These are phyloP conservation scores for Staphylotrichum tortipilum DNA, from an alignment of 495 filamentous ascomycete species.

Conservation along the genomic window DNA sequence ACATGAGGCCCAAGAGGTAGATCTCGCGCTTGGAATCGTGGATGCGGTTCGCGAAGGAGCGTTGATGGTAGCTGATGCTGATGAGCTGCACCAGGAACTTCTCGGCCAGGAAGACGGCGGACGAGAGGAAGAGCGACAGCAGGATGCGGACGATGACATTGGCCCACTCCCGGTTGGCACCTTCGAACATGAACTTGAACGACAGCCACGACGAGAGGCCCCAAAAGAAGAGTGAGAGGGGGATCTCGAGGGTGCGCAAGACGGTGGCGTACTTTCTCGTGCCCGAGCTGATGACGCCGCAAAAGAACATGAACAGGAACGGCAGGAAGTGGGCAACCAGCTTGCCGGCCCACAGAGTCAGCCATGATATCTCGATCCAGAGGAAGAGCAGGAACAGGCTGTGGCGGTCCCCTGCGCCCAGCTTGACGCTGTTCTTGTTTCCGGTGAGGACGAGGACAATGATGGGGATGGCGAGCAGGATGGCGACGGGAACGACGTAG, in stretches of 20 bases:
- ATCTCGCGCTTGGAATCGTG: conserved; percentile 81
- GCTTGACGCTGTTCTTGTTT: conserved; percentile 26
- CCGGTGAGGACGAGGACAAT: conserved; percentile 54
- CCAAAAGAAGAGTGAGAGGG: conserved; percentile 84
- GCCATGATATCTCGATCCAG: conserved; percentile 90
- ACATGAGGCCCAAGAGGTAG: conserved; percentile 68
- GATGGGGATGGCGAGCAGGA: conserved; percentile 71
- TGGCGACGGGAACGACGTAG: conserved; percentile 71
- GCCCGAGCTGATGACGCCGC: conserved; percentile 82
- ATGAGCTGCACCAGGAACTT: conserved; percentile 85
- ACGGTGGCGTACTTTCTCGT: conserved; percentile 88
- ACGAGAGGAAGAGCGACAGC: conserved; percentile 65
- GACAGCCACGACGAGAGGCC: conserved; percentile 67
- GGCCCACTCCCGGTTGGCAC: conserved; percentile 31
- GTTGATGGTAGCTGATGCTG: conserved; percentile 87
- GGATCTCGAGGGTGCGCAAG: conserved; percentile 69
- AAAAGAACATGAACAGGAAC: conserved; percentile 72
- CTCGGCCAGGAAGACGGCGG: conserved; percentile 68
- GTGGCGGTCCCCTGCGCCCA: conserved; percentile 40
- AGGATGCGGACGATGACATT: conserved; percentile 60
- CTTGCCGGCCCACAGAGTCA: conserved; percentile 81
- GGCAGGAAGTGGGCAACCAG: conserved; percentile 72
- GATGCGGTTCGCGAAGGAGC: conserved; percentile 83
- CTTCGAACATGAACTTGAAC: conserved; percentile 58
- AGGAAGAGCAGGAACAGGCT: conserved; percentile 68